A percentile compares a stretch with the other conserved stretches of the same genome.
phyloP scores from a whole-genome alignment of 2,329 filamentous ascomycete species.

The Ophiostoma himal-ulmi region DNA sequence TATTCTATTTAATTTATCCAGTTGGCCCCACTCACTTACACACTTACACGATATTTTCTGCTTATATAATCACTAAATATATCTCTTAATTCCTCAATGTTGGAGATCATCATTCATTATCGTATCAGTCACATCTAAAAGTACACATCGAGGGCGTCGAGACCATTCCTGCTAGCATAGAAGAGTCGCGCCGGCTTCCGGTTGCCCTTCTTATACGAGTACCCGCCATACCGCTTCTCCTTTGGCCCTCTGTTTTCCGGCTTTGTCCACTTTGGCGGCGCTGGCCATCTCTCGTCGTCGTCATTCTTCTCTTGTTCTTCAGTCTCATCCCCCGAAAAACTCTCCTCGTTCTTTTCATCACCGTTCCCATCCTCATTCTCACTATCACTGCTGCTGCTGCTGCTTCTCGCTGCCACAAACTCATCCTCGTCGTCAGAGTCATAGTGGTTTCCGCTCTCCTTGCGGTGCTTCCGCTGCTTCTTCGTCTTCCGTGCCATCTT shows the following conservation, averaged over 20 bases:
- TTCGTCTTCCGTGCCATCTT: neutral
- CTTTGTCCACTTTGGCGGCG: neutral
- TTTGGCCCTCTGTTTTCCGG: neutral
- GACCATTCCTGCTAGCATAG: neutral
- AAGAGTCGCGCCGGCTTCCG: neutral
- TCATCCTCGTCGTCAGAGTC: neutral
- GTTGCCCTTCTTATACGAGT: constrained; percentile 3
- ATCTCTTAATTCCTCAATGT: neutral
- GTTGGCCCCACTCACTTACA: constrained; percentile 2
- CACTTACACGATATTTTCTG: neutral
- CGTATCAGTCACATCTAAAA: neutral
- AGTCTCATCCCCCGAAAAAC: neutral
- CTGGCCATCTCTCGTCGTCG: neutral
- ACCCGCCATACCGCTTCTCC: neutral
- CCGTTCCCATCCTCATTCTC: neutral
- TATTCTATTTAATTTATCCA: neutral
- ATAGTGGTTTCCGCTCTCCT: no score
- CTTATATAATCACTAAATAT: neutral
- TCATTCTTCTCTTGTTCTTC: neutral
- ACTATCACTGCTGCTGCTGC: neutral
- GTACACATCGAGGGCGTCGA: neutral
- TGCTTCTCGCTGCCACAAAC: neutral
- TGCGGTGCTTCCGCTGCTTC: neutral
- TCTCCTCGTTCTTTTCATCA: neutral
- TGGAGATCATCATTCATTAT: neutral